Evolutionary conservation across 257 asterid genomes (phyloP).

Genomic region (Forsythia suspensa): DNA sequence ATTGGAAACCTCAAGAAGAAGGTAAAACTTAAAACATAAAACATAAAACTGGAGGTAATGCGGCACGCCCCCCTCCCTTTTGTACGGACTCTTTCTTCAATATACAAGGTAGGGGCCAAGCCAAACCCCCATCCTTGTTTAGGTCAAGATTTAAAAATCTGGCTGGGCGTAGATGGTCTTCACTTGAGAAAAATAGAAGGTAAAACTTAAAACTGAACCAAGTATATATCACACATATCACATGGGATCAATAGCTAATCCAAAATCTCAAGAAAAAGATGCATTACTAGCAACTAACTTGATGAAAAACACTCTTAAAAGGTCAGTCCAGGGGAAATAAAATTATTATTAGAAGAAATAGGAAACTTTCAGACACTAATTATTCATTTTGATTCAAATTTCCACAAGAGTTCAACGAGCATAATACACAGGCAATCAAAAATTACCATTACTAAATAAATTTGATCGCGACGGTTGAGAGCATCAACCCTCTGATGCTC

Average conservation of each 20-base stretch:
- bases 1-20: no score
- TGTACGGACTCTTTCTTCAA: no score
- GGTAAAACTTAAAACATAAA: no score
- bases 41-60: no score
- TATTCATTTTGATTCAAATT: not conserved
- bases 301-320: conserved; percentile 3
- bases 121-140: no score
- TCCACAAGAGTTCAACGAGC: not conserved
- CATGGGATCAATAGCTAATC: not conserved
- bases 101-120: no score
- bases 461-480: not conserved
- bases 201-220: no score
- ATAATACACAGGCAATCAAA: not conserved
- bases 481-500: not conserved
- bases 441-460: not conserved
- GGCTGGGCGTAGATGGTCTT: no score
- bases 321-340: not conserved
- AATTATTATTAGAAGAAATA: not conserved
- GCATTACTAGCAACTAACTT: conserved; percentile 9
- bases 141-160: no score
- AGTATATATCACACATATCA: no score
- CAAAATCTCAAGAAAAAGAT: conserved; percentile 18
- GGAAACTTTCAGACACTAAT: not conserved
- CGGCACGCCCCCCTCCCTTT: no score
- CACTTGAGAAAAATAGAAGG: no score